Conservation (phyloP, 2,329 filamentous ascomycete species). For the Domatiomyces globalis region DNA sequence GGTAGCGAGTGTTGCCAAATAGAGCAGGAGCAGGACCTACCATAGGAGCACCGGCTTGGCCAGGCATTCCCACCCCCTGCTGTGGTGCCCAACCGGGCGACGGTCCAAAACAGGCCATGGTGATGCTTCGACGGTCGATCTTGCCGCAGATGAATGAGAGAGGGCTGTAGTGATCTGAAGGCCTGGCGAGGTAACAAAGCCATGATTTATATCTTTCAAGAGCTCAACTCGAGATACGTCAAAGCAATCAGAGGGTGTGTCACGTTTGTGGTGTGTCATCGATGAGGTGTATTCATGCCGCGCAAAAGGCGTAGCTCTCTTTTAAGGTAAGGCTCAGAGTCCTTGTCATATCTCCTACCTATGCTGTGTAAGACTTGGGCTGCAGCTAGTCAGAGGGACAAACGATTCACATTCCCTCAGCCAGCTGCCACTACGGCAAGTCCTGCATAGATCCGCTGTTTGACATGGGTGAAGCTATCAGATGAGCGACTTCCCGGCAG, state of each 20-base stretch:
- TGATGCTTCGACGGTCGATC: not conserved
- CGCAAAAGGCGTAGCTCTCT: not conserved
- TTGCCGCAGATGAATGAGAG: not conserved
- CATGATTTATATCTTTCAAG: not conserved
- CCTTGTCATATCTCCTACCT: not conserved
- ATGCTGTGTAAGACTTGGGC: not conserved
- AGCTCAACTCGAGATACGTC: not conserved
- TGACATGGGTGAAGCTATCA: conserved; percentile 71
- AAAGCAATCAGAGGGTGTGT: not conserved
- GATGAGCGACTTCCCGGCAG: conserved; percentile 36
- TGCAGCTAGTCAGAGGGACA: not conserved
- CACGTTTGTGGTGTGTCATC: not conserved
- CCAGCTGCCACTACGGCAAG: conserved; percentile 75
- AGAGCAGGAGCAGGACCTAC: conserved; percentile 5
- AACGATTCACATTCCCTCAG: conserved; percentile 23
- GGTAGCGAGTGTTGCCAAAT: conserved; percentile 12
- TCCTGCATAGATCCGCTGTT: conserved; percentile 82
- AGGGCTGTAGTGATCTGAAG: not conserved
- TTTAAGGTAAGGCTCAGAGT: not conserved
- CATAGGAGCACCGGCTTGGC: not conserved
- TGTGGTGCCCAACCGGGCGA: not conserved
- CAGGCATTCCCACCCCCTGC: not conserved
- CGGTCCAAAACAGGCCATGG: not conserved
- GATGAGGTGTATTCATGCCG: not conserved
- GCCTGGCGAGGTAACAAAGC: not conserved